Percentiles rank a stretch among this genome's conserved stretches.
Evolutionary conservation across 164 flowering plant species (phyloP).

Genomic region (Sextonia rubra): DNA sequence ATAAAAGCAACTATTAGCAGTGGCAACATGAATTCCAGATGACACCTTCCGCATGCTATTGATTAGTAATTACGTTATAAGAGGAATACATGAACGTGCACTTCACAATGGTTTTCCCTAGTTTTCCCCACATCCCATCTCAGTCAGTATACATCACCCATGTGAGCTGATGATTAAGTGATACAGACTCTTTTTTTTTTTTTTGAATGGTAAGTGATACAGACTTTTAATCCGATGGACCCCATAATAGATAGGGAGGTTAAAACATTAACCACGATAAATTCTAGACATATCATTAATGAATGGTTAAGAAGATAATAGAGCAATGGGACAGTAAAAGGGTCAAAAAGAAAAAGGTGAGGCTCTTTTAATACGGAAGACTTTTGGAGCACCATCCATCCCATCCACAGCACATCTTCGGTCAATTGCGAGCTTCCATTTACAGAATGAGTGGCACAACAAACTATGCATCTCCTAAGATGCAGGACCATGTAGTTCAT

Average conservation of each 20-base stretch:
- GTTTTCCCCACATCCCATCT: not conserved
- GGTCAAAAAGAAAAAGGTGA: not conserved
- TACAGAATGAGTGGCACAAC: not conserved
- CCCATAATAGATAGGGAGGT: not conserved
- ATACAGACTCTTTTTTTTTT: not conserved
- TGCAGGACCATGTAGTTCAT: not conserved
- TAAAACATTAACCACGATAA: not conserved
- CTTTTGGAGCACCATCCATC: not conserved
- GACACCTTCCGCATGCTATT: not conserved
- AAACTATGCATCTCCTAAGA: too few species aligned
- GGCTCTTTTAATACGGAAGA: not conserved
- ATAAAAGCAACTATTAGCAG: conserved; percentile 6
- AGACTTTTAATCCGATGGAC: not conserved
- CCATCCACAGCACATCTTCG: not conserved
- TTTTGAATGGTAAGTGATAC: not conserved
- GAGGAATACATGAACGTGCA: not conserved
- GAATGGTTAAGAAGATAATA: not conserved
- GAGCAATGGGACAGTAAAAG: not conserved
- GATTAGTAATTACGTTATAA: not conserved
- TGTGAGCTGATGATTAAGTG: not conserved
- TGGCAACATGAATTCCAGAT: not conserved
- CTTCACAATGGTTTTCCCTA: not conserved
- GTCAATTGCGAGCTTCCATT: not conserved
- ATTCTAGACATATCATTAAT: not conserved
- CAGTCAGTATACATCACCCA: not conserved